Percentiles rank a stretch among this genome's conserved stretches.
Evolutionary conservation across 768 basidiomycete species (phyloP).

Genomic region (Hysterangium stoloniferum): DNA sequence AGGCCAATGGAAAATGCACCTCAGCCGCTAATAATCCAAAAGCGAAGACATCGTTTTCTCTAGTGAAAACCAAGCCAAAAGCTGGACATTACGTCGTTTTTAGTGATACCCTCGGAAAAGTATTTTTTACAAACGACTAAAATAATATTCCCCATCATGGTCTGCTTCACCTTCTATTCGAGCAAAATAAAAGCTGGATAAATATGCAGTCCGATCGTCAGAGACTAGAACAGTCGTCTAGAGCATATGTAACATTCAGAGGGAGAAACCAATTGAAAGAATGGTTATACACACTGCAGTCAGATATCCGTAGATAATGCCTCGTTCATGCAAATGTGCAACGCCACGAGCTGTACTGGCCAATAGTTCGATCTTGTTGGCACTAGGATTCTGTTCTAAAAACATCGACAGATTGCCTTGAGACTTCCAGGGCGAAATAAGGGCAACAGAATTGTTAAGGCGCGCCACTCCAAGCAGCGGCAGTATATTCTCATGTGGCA

Average conservation of each 20-base stretch:
- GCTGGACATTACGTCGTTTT: neutral
- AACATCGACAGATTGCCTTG: slow-evolving; percentile 50
- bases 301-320: slow-evolving; percentile 2
- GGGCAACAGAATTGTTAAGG: slow-evolving; percentile 44
- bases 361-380: slow-evolving; percentile 42
- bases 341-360: neutral
- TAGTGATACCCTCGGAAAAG: neutral
- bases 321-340: neutral
- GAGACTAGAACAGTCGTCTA: slow-evolving; percentile 5
- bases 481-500: slow-evolving; percentile 33
- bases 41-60: slow-evolving; percentile 6
- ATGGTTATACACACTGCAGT: too few species aligned
- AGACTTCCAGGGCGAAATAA: slow-evolving; percentile 60
- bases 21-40: neutral
- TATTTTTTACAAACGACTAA: neutral
- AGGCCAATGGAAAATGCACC: too few species aligned
- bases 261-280: too few species aligned
- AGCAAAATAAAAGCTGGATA: slow-evolving; percentile 9
- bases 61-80: neutral
- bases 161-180: neutral
- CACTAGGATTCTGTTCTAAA: slow-evolving; percentile 32
- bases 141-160: neutral
- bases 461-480: slow-evolving; percentile 49
- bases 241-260: too few species aligned
- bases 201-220: slow-evolving; percentile 4